A percentile compares a stretch with the other conserved stretches of the same genome.
These are phyloP conservation scores for Alternaria sp. DNA, from an alignment of 2,329 filamentous ascomycete genomes.

Conservation along the genomic window DNA sequence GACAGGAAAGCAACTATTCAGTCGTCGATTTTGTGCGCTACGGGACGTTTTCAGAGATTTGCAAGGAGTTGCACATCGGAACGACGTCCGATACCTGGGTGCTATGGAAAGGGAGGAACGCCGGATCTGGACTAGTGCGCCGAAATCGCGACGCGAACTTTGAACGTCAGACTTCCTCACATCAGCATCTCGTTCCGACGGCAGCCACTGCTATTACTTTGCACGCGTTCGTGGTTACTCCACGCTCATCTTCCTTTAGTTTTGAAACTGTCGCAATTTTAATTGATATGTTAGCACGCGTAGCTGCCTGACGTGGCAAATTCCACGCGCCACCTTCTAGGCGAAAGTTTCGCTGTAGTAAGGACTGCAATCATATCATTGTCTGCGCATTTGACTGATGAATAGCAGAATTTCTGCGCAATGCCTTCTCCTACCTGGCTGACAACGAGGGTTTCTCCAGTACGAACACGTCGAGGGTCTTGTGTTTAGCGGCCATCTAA, in stretches of 20 bases:
- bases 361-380: not conserved
- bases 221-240: not conserved
- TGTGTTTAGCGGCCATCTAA: not conserved
- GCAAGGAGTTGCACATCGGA: not conserved
- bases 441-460: not conserved
- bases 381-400: not conserved
- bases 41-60: no score
- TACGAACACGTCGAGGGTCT: not conserved
- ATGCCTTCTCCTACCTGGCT: not conserved
- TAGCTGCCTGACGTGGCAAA: not conserved
- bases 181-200: not conserved
- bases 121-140: constrained; percentile 3
- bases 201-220: not conserved
- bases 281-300: not conserved
- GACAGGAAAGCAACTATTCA: not conserved
- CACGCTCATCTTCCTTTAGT: not conserved
- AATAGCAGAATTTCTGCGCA: not conserved
- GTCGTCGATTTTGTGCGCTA: not conserved
- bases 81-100: not conserved
- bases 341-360: not conserved
- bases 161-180: not conserved
- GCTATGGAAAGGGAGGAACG: not conserved
- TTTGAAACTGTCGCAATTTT: not conserved
- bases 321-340: not conserved
- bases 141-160: not conserved